Evolutionary conservation across 306 rosid species (phyloP), one percentile per base, ranked within the genome.

Genomic region (Cicer arietinum): DNA sequence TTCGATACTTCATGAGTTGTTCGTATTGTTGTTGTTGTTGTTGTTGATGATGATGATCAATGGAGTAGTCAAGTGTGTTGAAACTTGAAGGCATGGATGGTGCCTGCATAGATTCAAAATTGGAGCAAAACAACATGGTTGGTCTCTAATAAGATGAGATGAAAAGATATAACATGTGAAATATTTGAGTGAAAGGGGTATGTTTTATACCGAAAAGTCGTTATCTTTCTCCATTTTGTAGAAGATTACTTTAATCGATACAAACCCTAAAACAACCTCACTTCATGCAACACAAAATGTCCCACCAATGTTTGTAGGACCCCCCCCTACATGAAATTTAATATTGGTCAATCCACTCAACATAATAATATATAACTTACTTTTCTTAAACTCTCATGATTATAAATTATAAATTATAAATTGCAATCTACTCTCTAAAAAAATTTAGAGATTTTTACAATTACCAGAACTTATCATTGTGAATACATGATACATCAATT

Each of bases 141-240:
- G 43, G 61, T 66, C 50, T 69, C 10, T 57, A 66, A 4, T 57
- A 66, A 4, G 73, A 39, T 59, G 58, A 53, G 12, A n/a, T 56
- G 81, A 78, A 81, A 81, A 78, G 75, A 82, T 77, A 77, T 78
- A 62, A 72, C 85, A 76, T 75, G 30, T 7, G 2, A 53, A 44
- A 58, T 16, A n/a, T 10, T 66, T 72, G 64, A 47, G 75, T 72
- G 60, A 58, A 56, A 58, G 75, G 13, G 62, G 0, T 16, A 7
- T 52, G 61, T 77, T 79, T 51, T 74, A 70, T 90, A 92, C 98
- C 89, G 96, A 74, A 84, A 80, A 87, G 89, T 84, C 76, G 44
- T 83, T 86, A 74, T 87, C 87, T 85, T 92, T 88, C 77, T 92
- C 98, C 93, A 90, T 92, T 79, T 71, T 78, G 79, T 62, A 70